phyloP scores from a whole-genome alignment of 139 green algal genomes.

The Medakamo hakoo region DNA sequence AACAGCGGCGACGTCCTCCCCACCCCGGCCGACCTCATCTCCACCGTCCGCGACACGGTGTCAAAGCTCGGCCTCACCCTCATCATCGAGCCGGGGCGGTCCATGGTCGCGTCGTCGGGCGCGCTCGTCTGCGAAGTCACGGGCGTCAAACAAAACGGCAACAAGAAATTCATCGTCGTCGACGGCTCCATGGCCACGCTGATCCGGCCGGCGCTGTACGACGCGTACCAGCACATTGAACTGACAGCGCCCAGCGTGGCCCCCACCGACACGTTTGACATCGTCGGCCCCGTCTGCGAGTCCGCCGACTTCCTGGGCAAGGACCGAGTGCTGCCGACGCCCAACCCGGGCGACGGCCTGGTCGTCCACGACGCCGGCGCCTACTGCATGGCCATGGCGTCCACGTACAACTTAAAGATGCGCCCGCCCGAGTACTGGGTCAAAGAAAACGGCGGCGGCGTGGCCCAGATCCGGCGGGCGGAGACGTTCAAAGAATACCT shows the following conservation, averaged over 20 bases:
- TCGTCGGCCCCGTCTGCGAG: constrained; percentile 93
- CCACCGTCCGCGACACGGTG: constrained; percentile 68
- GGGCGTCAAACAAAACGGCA: constrained; percentile 89
- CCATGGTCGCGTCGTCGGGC: constrained; percentile 69
- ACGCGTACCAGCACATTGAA: constrained; percentile 92
- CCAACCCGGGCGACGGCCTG: constrained; percentile 44
- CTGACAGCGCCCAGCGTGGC: constrained; percentile 52
- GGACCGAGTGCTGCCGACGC: constrained; percentile 34
- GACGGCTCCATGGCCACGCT: constrained; percentile 92
- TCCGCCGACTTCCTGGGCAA: constrained; percentile 94
- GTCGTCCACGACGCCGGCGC: constrained; percentile 89
- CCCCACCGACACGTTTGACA: constrained; percentile 51
- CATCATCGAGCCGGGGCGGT: constrained; percentile 87
- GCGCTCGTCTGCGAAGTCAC: constrained; percentile 80
- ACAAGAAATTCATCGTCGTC: constrained; percentile 92
- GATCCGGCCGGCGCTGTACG: constrained; percentile 83
- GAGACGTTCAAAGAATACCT: constrained; percentile 82
- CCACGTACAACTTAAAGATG: constrained; percentile 97
- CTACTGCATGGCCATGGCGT: constrained; percentile 97
- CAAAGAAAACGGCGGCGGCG: constrained; percentile 28
- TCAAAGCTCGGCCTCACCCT: constrained; percentile 64
- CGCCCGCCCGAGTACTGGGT: constrained; percentile 86
- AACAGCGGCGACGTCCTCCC: constrained; percentile 60
- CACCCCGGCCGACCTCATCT: constrained; percentile 80
- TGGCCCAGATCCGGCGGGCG: constrained; percentile 59